Base-by-base conservation (phyloP, 2,329 filamentous ascomycete species). In the Fusarium fujikuroi region DNA sequence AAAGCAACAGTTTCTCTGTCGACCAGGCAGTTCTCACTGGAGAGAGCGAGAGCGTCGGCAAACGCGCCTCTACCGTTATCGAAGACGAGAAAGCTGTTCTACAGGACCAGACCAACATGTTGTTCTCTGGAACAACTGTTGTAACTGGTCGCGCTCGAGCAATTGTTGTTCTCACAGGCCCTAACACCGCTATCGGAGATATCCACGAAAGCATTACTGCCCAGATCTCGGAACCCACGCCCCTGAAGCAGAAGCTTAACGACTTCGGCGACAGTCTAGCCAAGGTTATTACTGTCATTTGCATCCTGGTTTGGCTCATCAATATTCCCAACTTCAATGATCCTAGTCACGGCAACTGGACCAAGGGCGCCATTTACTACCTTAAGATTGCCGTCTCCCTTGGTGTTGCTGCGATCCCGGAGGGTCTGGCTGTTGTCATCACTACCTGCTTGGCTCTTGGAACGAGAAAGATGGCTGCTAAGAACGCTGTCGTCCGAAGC, bases 311-410 rank as follows among this genome's bases (percentile, higher is more conserved):
- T 77, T 99, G 96, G 96, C 87, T 98, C 69, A 99, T 99, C 88
- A 99, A 99, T 85, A 94, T 98, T 76, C 92, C 94, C 79, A 94
- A 99, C 86, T 99, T 99, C 87, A 96, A 91, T 80, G 96, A 99
- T 79, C 94, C 95, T 34, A 92, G 93, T 74, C 95, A 98, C 78
- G 96, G 96, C 78, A 93, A 91, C 83, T 98, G 95, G 92, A 90
- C 94, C 73, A 99, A 98, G 87, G 96, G 96, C 68, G 96, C 96
- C 67, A 98, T 99, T 79, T 99, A 99, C 88, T 99, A 99, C 84
- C 90, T 99, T 78, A 99, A 99, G 88, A 99, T 99, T 80, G 96
- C 96, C 46, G 97, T 99, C 46, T 99, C 96, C 56, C 92, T 99
- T 42, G 97, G 96, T 83, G 96, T 99, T 46, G 96, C 96, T 52